Percentiles rank a stretch among this genome's conserved stretches.
phyloP scores from a whole-genome alignment of 1,139 yeast species.

The Pichia sp. region DNA sequence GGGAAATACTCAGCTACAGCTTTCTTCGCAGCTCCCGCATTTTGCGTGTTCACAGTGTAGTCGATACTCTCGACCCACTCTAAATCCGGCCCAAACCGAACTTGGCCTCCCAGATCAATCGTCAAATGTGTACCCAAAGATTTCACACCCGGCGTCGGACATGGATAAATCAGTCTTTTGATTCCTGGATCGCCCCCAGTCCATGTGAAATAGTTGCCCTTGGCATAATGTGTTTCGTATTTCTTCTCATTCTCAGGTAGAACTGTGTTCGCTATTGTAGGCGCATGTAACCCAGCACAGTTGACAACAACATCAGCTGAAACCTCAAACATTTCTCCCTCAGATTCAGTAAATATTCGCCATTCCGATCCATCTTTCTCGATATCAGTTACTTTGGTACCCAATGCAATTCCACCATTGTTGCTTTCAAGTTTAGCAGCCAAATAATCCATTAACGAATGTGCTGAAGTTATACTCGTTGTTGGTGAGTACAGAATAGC shows the following conservation, averaged over 20 bases:
- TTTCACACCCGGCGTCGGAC: slow-evolving; percentile 54
- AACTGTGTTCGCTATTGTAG: slow-evolving; percentile 56
- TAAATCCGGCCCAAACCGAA: slow-evolving; percentile 82
- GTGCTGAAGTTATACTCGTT: slow-evolving; percentile 81
- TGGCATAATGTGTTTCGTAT: slow-evolving; percentile 55
- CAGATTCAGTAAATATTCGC: slow-evolving; percentile 5
- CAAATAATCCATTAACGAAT: slow-evolving; percentile 57
- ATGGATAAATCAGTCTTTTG: slow-evolving; percentile 59
- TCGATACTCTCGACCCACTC: slow-evolving; percentile 63
- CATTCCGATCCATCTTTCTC: slow-evolving; percentile 18
- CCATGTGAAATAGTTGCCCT: slow-evolving; percentile 72
- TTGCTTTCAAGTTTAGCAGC: slow-evolving; percentile 46
- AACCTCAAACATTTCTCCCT: slow-evolving; percentile 38
- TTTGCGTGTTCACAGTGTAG: slow-evolving; percentile 40
- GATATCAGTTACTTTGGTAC: slow-evolving; percentile 49
- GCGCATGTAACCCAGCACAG: slow-evolving; percentile 75
- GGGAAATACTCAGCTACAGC: slow-evolving; percentile 65
- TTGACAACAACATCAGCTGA: slow-evolving; percentile 57
- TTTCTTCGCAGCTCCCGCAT: slow-evolving; percentile 46
- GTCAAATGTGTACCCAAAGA: slow-evolving; percentile 86
- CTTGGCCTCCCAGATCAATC: slow-evolving; percentile 70
- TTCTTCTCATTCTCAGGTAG: slow-evolving; percentile 49
- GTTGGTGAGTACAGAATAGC: slow-evolving; percentile 74
- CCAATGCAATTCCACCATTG: slow-evolving; percentile 52
- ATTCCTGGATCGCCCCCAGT: slow-evolving; percentile 37